These are phyloP conservation scores for Odonthalia washingtoniensis DNA, from an alignment of 31 red algal species.

Conservation along the genomic window DNA sequence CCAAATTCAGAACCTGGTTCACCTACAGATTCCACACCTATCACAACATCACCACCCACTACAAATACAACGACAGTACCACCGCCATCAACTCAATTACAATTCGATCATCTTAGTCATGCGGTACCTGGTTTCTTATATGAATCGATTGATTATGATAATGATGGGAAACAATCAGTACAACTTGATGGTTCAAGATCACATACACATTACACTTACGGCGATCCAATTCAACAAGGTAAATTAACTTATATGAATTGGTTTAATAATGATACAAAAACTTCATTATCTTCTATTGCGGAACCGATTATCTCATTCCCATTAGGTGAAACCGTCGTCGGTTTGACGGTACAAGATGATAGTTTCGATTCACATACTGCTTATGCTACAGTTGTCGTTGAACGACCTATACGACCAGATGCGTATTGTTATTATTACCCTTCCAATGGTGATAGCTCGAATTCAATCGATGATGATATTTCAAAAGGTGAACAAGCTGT, in stretches of 20 bases:
- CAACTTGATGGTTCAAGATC: conserved; percentile 59
- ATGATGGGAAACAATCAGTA: conserved; percentile 42
- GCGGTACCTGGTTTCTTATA: conserved; percentile 71
- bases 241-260: conserved; percentile 55
- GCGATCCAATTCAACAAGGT: conserved; percentile 41
- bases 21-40: conserved; percentile 46
- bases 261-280: conserved; percentile 11
- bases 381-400: conserved; percentile 53
- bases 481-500: conserved; percentile 36
- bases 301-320: conserved; percentile 47
- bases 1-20: conserved; percentile 22
- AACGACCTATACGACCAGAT: conserved; percentile 32
- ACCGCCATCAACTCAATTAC: conserved; percentile 13
- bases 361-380: conserved; percentile 57
- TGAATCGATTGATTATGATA: conserved; percentile 40
- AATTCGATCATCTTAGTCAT: conserved; percentile 70
- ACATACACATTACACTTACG: conserved; percentile 74
- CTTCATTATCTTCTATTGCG: conserved; percentile 9
- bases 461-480: conserved; percentile 22
- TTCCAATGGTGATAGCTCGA: not conserved
- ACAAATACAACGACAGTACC: conserved; percentile 51
- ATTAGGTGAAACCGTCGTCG: conserved; percentile 44
- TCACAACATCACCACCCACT: conserved; percentile 36
- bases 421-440: conserved; percentile 71
- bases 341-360: conserved; percentile 66